phyloP scores from a whole-genome alignment of 371 early-diverging fungal species.

The Circinella minor region DNA sequence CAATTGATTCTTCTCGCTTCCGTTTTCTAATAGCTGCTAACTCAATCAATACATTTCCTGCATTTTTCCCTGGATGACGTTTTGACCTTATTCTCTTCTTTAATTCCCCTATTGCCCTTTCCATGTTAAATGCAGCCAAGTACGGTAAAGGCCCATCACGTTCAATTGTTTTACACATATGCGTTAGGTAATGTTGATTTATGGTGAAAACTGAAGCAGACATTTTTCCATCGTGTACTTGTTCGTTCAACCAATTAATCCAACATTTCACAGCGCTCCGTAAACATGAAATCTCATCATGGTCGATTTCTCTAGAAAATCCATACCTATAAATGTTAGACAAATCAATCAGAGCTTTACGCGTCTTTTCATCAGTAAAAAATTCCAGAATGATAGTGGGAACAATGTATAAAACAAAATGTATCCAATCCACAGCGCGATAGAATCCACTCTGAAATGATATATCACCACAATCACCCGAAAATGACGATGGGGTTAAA shows the following conservation, averaged over 20 bases:
- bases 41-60: too few relatives aligned
- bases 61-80: too few relatives aligned
- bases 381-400: background rate
- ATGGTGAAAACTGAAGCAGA: background rate
- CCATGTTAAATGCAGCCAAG: background rate
- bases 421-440: slow-evolving; percentile 5
- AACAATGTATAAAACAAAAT: background rate
- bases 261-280: too few relatives aligned
- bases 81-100: background rate
- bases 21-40: too few relatives aligned
- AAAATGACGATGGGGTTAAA: background rate
- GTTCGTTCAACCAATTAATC: background rate
- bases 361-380: background rate
- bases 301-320: background rate
- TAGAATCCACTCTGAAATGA: background rate
- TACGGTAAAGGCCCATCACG: background rate
- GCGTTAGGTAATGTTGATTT: background rate
- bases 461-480: slow-evolving; percentile 4
- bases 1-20: too few relatives aligned
- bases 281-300: too few relatives aligned
- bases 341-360: background rate
- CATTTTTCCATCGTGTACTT: background rate
- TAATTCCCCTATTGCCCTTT: background rate
- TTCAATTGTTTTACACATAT: background rate
- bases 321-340: background rate